Evolutionary conservation across 495 filamentous ascomycete species (phyloP).

Genomic region (Tricharina praecox): DNA sequence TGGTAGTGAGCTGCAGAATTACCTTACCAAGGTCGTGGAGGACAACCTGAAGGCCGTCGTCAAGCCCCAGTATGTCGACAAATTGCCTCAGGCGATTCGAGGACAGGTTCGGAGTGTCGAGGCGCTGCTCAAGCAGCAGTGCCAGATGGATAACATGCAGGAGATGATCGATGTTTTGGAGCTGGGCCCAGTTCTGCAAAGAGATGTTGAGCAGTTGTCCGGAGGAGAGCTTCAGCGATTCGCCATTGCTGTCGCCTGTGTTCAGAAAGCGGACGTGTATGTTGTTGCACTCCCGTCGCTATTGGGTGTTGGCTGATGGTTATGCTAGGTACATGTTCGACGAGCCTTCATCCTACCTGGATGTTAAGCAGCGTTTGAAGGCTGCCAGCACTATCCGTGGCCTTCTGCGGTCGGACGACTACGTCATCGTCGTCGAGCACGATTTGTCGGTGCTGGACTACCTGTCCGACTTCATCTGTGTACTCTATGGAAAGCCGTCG

Average conservation of each 20-base stretch:
- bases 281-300: conserved; percentile 16
- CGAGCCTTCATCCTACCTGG: conserved; percentile 93
- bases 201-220: conserved; percentile 75
- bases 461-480: conserved; percentile 93
- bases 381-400: conserved; percentile 83
- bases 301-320: conserved; percentile 10
- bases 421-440: conserved; percentile 97
- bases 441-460: conserved; percentile 96
- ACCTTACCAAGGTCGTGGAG: conserved; percentile 94
- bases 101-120: conserved; percentile 58
- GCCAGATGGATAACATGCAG: conserved; percentile 63
- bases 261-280: conserved; percentile 90
- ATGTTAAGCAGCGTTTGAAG: conserved; percentile 93
- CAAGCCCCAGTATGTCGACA: conserved; percentile 98
- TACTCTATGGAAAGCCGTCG: conserved; percentile 85
- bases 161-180: conserved; percentile 81
- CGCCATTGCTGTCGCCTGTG: conserved; percentile 85
- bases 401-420: conserved; percentile 71
- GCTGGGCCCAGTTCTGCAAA: conserved; percentile 66
- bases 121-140: conserved; percentile 52
- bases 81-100: conserved; percentile 82
- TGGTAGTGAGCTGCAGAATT: conserved; percentile 95
- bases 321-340: conserved; percentile 83
- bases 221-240: conserved; percentile 97
- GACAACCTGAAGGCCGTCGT: conserved; percentile 92